Percentiles rank a stretch among this genome's conserved stretches.
Conservation (phyloP, 2,329 filamentous ascomycete species). For the Paraconiothyrium sp. region DNA sequence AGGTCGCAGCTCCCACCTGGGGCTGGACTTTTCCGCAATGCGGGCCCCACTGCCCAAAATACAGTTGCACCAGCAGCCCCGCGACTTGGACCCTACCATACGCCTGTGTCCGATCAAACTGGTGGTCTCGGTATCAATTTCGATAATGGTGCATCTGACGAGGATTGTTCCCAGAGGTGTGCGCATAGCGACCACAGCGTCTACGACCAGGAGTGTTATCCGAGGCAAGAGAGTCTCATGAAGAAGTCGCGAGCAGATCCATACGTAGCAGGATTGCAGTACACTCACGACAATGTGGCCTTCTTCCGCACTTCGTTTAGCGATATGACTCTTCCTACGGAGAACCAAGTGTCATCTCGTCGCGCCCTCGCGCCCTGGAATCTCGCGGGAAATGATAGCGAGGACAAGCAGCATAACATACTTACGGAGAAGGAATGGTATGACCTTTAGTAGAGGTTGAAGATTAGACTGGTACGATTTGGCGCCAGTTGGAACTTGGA, state of each 20-base stretch:
- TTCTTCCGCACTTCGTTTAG: not conserved
- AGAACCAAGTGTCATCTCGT: not conserved
- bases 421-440: conserved; percentile 16
- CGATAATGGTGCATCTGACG: no score
- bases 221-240: no score
- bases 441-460: not conserved
- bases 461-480: not conserved
- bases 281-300: not conserved
- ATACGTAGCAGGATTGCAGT: not conserved
- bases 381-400: conserved; percentile 11
- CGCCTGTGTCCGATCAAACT: no score
- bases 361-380: conserved; percentile 10
- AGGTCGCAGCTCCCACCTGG: not conserved
- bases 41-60: not conserved
- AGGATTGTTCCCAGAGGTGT: no score
- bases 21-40: not conserved
- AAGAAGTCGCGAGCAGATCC: no score
- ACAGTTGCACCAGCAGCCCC: not conserved
- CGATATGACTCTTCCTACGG: not conserved
- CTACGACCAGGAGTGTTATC: no score
- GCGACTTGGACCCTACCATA: no score
- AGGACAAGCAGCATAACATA: not conserved
- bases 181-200: no score
- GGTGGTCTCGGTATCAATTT: no score
- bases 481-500: no score